phyloP scores from a whole-genome alignment of 441 rosid genomes.

The Iberis amara region DNA sequence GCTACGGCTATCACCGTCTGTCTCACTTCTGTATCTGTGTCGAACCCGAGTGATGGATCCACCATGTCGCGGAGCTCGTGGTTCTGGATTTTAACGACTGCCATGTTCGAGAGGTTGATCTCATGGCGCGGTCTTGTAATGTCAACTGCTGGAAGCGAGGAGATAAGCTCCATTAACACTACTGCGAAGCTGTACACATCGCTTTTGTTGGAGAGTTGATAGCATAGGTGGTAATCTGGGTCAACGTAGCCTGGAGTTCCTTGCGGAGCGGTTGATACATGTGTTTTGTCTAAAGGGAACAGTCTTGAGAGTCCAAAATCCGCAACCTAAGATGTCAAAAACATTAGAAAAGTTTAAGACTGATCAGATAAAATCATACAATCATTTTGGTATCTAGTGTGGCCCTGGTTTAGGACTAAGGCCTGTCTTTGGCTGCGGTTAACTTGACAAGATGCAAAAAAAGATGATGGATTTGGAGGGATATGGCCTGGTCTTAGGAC shows the following conservation, averaged over 20 bases:
- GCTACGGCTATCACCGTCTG: conserved; percentile 54
- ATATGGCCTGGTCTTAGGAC: no score
- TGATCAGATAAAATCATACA: neutral
- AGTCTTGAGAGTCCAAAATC: conserved; percentile 83
- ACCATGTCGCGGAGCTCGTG: conserved; percentile 53
- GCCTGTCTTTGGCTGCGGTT: neutral
- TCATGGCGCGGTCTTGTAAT: conserved; percentile 66
- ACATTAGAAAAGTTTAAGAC: conserved; percentile 1
- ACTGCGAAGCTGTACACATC: conserved; percentile 95
- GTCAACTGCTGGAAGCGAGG: conserved; percentile 89
- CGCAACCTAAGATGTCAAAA: conserved; percentile 37
- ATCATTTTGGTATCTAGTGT: neutral
- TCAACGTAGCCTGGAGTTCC: conserved; percentile 93
- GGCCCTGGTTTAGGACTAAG: no score
- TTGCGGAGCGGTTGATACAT: conserved; percentile 87
- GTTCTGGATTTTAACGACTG: conserved; percentile 64
- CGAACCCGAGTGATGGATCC: conserved; percentile 57
- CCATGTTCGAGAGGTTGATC: conserved; percentile 72
- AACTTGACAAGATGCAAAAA: neutral
- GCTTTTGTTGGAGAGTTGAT: conserved; percentile 81
- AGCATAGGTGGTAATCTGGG: conserved; percentile 82
- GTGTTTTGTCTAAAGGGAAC: conserved; percentile 54
- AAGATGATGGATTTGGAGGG: no score
- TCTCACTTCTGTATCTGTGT: conserved; percentile 44
- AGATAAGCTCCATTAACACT: conserved; percentile 72